Percentiles rank a stretch among this genome's conserved stretches.
Conservation (phyloP, 805 yeast genomes). For the Kodamaea kaohsiungensis region DNA sequence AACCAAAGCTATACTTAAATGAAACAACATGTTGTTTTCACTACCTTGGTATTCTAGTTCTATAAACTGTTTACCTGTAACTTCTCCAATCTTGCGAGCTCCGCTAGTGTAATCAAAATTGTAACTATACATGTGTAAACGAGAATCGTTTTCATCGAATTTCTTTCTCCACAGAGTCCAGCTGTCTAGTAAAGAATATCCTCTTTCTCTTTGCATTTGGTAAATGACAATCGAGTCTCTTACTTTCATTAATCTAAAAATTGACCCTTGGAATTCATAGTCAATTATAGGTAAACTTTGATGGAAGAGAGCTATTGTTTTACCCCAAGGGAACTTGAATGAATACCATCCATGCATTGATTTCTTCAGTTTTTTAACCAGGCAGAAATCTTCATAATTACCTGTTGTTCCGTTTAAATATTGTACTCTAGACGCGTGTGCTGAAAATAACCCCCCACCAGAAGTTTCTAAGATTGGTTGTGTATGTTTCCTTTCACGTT, state of each 20-base stretch:
- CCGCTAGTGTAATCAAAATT: not conserved
- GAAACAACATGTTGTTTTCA: not conserved
- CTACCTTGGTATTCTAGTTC: not conserved
- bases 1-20: not conserved
- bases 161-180: slow-evolving; percentile 5
- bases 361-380: not conserved
- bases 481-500: not conserved
- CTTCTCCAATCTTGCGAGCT: not conserved
- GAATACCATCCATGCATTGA: slow-evolving; percentile 4
- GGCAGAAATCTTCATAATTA: not conserved
- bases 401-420: not conserved
- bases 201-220: not conserved
- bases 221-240: not conserved
- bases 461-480: not conserved
- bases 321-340: slow-evolving; percentile 3
- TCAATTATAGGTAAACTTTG: not conserved
- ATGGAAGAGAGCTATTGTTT: slow-evolving; percentile 3
- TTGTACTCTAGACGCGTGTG: not conserved
- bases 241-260: not conserved
- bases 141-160: slow-evolving; percentile 1
- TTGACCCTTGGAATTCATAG: not conserved
- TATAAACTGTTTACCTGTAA: not conserved
- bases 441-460: not conserved
- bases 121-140: not conserved
- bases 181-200: slow-evolving; percentile 4